These are phyloP conservation scores for Suhomyces bolitotheri DNA, from an alignment of 1,139 yeast species.

Conservation along the genomic window DNA sequence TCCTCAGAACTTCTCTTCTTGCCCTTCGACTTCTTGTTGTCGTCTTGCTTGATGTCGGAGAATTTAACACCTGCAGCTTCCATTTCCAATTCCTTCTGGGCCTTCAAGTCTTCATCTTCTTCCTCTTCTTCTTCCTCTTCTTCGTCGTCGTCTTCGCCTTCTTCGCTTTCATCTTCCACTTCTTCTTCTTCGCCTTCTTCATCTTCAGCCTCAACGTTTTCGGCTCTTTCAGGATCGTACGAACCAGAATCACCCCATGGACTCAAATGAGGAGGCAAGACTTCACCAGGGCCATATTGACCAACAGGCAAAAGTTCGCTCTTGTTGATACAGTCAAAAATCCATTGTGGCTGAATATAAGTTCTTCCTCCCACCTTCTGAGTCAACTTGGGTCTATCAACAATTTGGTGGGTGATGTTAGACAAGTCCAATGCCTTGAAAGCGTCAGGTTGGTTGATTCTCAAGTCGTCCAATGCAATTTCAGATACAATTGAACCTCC, in stretches of 20 bases:
- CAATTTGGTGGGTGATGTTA: conserved; percentile 86
- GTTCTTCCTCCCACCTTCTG: conserved; percentile 88
- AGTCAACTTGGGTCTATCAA: conserved; percentile 82
- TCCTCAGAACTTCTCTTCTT: conserved; percentile 50
- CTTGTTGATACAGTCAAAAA: conserved; percentile 87
- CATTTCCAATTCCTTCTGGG: conserved; percentile 83
- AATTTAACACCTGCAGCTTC: conserved; percentile 86
- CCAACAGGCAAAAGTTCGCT: conserved; percentile 72
- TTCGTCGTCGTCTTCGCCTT: conserved; percentile 50
- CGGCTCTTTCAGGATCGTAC: conserved; percentile 73
- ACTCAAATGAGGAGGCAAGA: conserved; percentile 92
- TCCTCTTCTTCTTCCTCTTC: conserved; percentile 49
- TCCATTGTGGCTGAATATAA: conserved; percentile 97
- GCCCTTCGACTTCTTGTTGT: conserved; percentile 36
- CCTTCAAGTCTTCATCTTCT: conserved; percentile 61
- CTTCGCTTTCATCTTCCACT: conserved; percentile 52
- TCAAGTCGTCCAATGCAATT: conserved; percentile 78
- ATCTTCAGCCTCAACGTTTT: conserved; percentile 31
- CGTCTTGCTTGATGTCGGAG: conserved; percentile 50
- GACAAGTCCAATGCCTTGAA: conserved; percentile 57
- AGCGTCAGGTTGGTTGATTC: conserved; percentile 40
- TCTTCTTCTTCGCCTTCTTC: conserved; percentile 51
- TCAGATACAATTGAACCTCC: conserved; percentile 90
- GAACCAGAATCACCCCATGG: conserved; percentile 98
- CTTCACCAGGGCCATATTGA: conserved; percentile 88